phyloP scores from a whole-genome alignment of 306 rosid species.

The Prunus mira region DNA sequence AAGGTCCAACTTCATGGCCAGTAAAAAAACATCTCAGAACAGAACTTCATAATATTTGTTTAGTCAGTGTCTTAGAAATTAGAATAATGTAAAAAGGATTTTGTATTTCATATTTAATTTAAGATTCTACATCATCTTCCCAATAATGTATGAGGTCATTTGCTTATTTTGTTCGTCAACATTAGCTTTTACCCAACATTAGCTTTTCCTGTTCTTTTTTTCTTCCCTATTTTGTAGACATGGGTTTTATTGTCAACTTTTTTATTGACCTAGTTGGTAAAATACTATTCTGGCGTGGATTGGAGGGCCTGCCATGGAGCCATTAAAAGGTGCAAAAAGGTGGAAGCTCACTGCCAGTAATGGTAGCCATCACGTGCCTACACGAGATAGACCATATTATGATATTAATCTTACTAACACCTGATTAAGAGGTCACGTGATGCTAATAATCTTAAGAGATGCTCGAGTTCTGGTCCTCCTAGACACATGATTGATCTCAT shows the following conservation, averaged over 20 bases:
- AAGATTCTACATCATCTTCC: too few species aligned
- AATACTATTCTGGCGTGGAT: neutral
- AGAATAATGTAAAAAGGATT: too few species aligned
- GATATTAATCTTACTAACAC: neutral
- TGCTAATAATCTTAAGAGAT: constrained; percentile 21
- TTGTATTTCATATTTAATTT: too few species aligned
- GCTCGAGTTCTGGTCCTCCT: neutral
- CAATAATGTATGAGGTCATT: too few species aligned
- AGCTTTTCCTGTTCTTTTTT: too few species aligned
- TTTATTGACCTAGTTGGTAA: too few species aligned
- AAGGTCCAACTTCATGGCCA: neutral
- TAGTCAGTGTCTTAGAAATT: too few species aligned
- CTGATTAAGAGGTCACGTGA: constrained; percentile 38
- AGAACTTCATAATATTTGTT: too few species aligned
- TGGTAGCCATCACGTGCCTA: constrained; percentile 23
- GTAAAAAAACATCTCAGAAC: neutral
- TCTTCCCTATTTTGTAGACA: too few species aligned
- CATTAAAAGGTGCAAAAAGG: neutral
- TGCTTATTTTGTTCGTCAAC: too few species aligned
- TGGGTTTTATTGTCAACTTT: too few species aligned
- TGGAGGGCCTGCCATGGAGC: neutral
- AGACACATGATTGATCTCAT: constrained; percentile 21
- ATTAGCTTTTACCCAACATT: too few species aligned
- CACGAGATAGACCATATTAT: constrained; percentile 13
- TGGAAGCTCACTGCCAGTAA: neutral